Base-by-base conservation (phyloP, 2,329 filamentous ascomycete genomes). In the Xylaria sp. region DNA sequence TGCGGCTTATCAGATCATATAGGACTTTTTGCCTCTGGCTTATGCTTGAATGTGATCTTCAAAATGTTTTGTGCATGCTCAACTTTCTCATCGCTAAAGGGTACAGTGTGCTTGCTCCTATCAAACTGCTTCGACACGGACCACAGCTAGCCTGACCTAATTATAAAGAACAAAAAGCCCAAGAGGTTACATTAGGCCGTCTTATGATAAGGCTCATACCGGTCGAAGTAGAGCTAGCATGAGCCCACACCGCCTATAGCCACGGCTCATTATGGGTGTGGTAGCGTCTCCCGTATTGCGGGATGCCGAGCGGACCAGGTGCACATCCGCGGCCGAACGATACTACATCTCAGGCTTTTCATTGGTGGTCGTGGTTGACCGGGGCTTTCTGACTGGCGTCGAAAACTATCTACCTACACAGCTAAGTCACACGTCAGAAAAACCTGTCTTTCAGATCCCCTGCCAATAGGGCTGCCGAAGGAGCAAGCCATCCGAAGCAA, bases 221-320 rank as follows among this genome's bases (percentile, higher is more conserved):
- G 19, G 32, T 36, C 39, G 36, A 42, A 30, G 45, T 34, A 34
- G 36, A 42, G 39, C 36, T 34, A 34, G n/a, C 54, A 32, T n/a
- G 58, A 68, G 55, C 34, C 14, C 59, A 62, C 65, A 65, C 68
- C 61, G 65, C 65, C 27, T 68, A 39, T 55, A 54, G 27, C 32
- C 5, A 39, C 50, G 45, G 53, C 34, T 32, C n/a, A 47, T 30
- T 4, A 57, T 61, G 60, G 60, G 32, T 50, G 45, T 39, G 48
- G 24, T 47, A 39, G 32, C 19, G 14, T 32, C 39, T 21, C 54
- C 62, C 36, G 57, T 62, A 57, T 51, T 61, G 53, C 36, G 53
- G 53, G 58, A 68, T 58, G 45, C 36, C 39, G 51, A 50, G 57
- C 36, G 42, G 57, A 36, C 53, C 47, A 51, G 58, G 24, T 24